Evolutionary conservation across 176 grass and related monocot genomes (phyloP), one percentile per base, ranked within the genome.

Genomic region (Eleusine coracana): DNA sequence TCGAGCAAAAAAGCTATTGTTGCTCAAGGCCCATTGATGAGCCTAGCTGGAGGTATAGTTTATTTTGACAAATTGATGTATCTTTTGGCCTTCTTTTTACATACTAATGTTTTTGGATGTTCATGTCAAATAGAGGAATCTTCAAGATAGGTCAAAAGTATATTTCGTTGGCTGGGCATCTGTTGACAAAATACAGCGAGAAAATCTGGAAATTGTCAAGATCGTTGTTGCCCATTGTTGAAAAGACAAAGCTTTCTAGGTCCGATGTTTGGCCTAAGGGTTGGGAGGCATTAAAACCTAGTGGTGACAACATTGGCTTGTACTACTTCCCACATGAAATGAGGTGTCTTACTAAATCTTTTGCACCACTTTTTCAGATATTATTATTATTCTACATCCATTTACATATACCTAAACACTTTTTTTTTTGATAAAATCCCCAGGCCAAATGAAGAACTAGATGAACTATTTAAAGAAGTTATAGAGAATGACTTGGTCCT

Each of bases 281-380:
- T 31, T 90, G 84, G 23, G 44, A 91, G 20, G 61, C 15, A 67
- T 91, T 78, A 78, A 69, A 20, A 38, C 92, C 84, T 5, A 94
- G 31, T 39, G 86, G 44, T 36, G 23, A 84, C 5, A 59, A n/a
- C 37, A 89, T 94, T 78, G 95, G 88, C 13, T 80, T 94, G 29
- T 92, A 80, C 86, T 94, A 94, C 38, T 87, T 97, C n/a, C 83
- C 88, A 5, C 18, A 27, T n/a, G 39, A 91, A 87, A 86, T 73
- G 45, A 87, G 88, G 90, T 94, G 55, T 11, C 13, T 49, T 61
- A 4, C 42, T 66, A 42, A 6, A 6, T 37, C 1, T 21, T 54
- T 67, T 17, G 37, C 11, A 40, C 66, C 54, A 13, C 1, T 34
- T 64, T 66, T 29, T 63, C 60, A 12, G 5, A 14, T 29, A 27